Percentiles rank a stretch among this genome's conserved stretches.
phyloP scores from a whole-genome alignment of 1,284 basidiomycete genomes.

The Cerrena zonata region DNA sequence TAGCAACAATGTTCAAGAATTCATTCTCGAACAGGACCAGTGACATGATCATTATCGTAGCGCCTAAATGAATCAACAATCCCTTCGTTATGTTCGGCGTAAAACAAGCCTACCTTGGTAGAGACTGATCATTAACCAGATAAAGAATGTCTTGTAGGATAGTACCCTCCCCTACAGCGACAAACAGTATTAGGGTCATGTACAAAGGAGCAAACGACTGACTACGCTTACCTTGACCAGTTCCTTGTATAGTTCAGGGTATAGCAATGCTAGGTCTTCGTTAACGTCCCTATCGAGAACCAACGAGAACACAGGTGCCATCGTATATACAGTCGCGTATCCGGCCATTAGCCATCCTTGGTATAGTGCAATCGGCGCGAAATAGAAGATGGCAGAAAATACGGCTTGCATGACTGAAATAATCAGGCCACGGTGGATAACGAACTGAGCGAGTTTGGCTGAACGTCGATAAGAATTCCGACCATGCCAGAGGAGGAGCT shows the following conservation, averaged over 20 bases:
- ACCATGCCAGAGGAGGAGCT: slow-evolving; percentile 94
- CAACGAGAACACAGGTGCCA: slow-evolving; percentile 96
- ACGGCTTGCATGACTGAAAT: slow-evolving; percentile 98
- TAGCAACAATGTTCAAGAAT: slow-evolving; percentile 95
- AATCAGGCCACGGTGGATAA: slow-evolving; percentile 96
- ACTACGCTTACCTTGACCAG: slow-evolving; percentile 72
- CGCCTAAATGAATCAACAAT: slow-evolving; percentile 45
- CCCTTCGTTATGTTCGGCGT: neutral
- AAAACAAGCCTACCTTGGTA: slow-evolving; percentile 74
- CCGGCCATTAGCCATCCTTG: slow-evolving; percentile 98
- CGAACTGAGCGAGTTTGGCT: slow-evolving; percentile 96
- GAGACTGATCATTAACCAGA: slow-evolving; percentile 94
- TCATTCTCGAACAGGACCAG: slow-evolving; percentile 95
- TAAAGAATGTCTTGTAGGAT: slow-evolving; percentile 96
- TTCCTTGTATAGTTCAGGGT: slow-evolving; percentile 97
- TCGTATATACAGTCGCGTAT: slow-evolving; percentile 96
- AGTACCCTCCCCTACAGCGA: slow-evolving; percentile 73
- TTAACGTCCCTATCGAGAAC: slow-evolving; percentile 95
- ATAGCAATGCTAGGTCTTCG: slow-evolving; percentile 90
- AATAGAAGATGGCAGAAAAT: slow-evolving; percentile 96
- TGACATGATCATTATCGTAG: slow-evolving; percentile 97
- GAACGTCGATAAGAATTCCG: slow-evolving; percentile 97
- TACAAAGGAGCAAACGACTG: neutral
- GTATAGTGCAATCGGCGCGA: slow-evolving; percentile 96
- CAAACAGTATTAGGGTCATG: slow-evolving; percentile 1